phyloP scores from a whole-genome alignment of 2,329 filamentous ascomycete species.

The Biscogniauxia mediterranea region DNA sequence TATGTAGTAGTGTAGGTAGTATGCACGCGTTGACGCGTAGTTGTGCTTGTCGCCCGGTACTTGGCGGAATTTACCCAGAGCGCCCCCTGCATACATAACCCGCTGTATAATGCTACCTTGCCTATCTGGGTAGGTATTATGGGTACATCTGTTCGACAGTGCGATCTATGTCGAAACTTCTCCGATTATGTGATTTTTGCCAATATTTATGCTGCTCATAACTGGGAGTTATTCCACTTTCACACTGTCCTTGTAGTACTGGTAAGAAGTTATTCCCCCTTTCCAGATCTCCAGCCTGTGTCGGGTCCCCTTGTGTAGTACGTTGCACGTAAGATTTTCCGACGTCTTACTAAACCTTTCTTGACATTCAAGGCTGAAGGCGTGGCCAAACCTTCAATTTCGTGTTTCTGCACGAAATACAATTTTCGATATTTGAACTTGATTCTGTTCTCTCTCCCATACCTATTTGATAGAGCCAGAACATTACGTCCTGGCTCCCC shows the following conservation, averaged over 20 bases:
- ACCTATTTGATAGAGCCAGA: neutral
- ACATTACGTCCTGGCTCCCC: neutral
- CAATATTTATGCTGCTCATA: neutral
- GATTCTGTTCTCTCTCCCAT: neutral
- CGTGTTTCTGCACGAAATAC: conserved; percentile 2
- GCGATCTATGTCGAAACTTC: too few relatives aligned
- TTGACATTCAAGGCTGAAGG: conserved; percentile 3
- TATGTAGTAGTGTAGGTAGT: too few relatives aligned
- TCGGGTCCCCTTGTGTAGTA: neutral
- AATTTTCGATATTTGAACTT: conserved; percentile 10
- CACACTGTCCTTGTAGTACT: neutral
- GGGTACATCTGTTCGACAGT: too few relatives aligned
- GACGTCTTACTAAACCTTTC: conserved; percentile 7
- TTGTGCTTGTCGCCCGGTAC: too few relatives aligned
- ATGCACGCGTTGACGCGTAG: too few relatives aligned
- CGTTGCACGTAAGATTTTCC: conserved; percentile 20
- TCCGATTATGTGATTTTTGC: too few relatives aligned
- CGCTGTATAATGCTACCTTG: too few relatives aligned
- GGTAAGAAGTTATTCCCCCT: neutral
- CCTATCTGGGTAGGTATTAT: too few relatives aligned
- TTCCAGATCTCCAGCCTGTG: neutral
- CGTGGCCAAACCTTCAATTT: conserved; percentile 7
- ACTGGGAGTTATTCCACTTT: neutral
- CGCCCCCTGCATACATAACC: too few relatives aligned
- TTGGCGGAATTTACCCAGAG: too few relatives aligned